Evolutionary conservation across 1,139 yeast genomes (phyloP), one percentile per base, ranked within the genome.

Genomic region (Nakaseomyces delphensis): DNA sequence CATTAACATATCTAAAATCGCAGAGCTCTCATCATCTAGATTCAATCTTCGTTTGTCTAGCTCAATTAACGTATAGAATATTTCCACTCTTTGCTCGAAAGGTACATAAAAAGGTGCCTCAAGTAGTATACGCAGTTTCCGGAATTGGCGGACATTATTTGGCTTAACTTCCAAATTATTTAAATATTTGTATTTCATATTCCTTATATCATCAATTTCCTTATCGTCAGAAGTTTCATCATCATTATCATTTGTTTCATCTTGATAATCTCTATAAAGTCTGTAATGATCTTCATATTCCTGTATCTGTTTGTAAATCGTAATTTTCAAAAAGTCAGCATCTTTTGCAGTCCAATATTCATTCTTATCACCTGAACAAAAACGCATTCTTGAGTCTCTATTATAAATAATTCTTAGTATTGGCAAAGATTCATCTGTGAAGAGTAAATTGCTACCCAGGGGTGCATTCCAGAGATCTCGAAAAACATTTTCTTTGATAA

Each of bases 91-190:
- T 32, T 76, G 74, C 20, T 73, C 71, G 59, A 91, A 91, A 0
- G 85, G 77, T 16, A 89, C 69, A 63, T 86, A 81, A 57, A 83
- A 89, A 1, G 98, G 96, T 2, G 79, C 67, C 42, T 76, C 73
- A 2, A 74, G 69, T 33, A 85, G 68, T 1, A 87, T 66, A 42
- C 77, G 74, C 38, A 75, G 44, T 43, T 59, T 65, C 4, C 60
- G 51, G 35, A 54, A 51, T 50, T 2, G 55, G 44, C 6, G 53
- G 42, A 11, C 45, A 15, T 33, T 33, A 13, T n/a, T 33, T 9
- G 37, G 27, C 27, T 33, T 38, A 25, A 24, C 49, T 27, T 37
- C 53, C 19, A 24, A 43, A 42, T 19, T 38, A 18, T 42, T 50
- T 13, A 43, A 50, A 10, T 36, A 44, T 3, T 45, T 49, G 52